Evolutionary conservation across 139 green algal genomes (phyloP).

Genomic region (Chlamydomonas asymmetrica): DNA sequence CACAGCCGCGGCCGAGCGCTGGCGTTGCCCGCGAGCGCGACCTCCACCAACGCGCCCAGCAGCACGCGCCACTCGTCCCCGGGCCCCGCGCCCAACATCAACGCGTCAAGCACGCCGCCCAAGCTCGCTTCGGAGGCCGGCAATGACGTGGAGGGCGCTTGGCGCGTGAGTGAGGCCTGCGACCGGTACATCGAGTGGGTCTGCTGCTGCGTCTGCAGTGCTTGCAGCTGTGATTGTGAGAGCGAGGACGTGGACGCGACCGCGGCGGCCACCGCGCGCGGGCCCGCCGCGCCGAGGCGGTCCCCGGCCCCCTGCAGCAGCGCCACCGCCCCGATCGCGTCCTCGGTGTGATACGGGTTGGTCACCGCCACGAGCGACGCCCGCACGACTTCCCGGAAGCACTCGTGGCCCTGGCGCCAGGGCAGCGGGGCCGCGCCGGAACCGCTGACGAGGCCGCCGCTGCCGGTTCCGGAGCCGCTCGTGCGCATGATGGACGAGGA

Average conservation of each 20-base stretch:
- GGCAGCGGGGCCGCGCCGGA: neutral
- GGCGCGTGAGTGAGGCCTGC: neutral
- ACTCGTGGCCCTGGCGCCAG: constrained; percentile 23
- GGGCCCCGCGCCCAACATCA: neutral
- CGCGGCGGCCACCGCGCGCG: neutral
- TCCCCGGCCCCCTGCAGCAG: constrained; percentile 10
- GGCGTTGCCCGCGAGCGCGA: constrained; percentile 3
- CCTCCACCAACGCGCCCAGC: constrained; percentile 17
- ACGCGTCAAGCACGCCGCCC: neutral
- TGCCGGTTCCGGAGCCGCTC: no score
- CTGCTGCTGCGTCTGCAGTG: neutral
- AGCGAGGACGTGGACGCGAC: neutral
- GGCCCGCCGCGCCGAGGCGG: constrained; percentile 6
- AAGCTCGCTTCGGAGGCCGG: neutral
- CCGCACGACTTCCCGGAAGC: constrained; percentile 22
- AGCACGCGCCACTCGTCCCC: constrained; percentile 24
- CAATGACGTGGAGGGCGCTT: neutral
- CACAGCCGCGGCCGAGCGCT: constrained; percentile 29
- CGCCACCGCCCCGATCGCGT: constrained; percentile 1
- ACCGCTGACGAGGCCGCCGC: neutral
- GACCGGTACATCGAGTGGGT: no score
- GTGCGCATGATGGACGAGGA: no score
- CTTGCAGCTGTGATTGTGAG: no score
- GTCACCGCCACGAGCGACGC: constrained; percentile 2
- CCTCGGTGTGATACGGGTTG: constrained; percentile 4